A percentile compares a stretch with the other conserved stretches of the same genome.
Conservation (phyloP, 1,139 yeast genomes). For the Spathaspora sp. region DNA sequence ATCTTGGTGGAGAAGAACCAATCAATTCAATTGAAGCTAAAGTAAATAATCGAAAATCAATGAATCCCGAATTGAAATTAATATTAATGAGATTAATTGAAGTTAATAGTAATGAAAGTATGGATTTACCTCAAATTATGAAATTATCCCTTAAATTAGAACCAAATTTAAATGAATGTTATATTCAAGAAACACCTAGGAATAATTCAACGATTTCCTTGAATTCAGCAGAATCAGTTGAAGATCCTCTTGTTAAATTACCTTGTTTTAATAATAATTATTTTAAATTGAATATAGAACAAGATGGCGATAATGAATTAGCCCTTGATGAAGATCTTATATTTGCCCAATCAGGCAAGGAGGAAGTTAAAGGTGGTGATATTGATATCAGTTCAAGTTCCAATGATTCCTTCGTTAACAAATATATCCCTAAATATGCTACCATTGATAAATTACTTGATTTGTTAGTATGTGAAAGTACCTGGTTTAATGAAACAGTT, state of each 20-base stretch:
- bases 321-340: background rate
- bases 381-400: slow-evolving; percentile 19
- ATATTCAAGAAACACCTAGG: slow-evolving; percentile 19
- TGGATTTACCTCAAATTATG: slow-evolving; percentile 41
- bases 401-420: background rate
- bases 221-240: slow-evolving; percentile 28
- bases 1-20: slow-evolving; percentile 31
- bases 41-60: background rate
- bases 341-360: background rate
- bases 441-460: slow-evolving; percentile 43
- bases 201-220: slow-evolving; percentile 19
- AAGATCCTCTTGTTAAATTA: slow-evolving; percentile 23
- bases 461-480: slow-evolving; percentile 40
- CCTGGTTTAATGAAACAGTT: slow-evolving; percentile 36
- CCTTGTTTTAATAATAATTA: slow-evolving; percentile 42
- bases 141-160: slow-evolving; percentile 37
- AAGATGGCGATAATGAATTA: slow-evolving; percentile 15
- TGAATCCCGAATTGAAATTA: background rate
- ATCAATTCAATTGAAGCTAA: background rate
- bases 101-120: slow-evolving; percentile 36
- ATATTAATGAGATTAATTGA: slow-evolving; percentile 29
- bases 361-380: slow-evolving; percentile 14
- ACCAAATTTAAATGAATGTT: slow-evolving; percentile 43
- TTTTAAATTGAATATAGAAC: slow-evolving; percentile 28
- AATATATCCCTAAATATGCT: slow-evolving; percentile 43